Conservation (phyloP, 345 rosid species). For the Kandelia obovata region DNA sequence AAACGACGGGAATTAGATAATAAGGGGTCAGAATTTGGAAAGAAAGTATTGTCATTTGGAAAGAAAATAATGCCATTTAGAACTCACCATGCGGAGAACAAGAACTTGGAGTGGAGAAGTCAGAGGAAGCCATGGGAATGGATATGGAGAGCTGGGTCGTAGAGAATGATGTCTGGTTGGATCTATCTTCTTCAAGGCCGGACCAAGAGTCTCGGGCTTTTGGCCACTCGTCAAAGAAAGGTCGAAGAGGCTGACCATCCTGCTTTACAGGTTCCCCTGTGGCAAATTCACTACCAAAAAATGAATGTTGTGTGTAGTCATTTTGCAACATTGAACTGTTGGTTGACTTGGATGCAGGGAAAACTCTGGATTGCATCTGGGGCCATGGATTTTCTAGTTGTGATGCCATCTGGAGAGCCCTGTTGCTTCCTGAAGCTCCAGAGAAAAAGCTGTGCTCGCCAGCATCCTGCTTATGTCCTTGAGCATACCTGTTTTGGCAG, state of each 20-base stretch:
- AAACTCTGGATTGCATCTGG: conserved; percentile 38
- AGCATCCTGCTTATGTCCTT: conserved; percentile 39
- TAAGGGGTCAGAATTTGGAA: not conserved
- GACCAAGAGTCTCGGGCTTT: conserved; percentile 42
- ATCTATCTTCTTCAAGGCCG: conserved; percentile 37
- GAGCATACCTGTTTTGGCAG: conserved; percentile 38
- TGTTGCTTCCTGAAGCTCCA: conserved; percentile 41
- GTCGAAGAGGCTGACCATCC: conserved; percentile 48
- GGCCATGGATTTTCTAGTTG: conserved; percentile 41
- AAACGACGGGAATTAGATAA: conserved; percentile 8
- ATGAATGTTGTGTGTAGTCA: conserved; percentile 33
- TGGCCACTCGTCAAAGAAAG: conserved; percentile 59
- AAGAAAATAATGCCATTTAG: not conserved
- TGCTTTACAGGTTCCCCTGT: conserved; percentile 29
- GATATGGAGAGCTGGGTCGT: conserved; percentile 56
- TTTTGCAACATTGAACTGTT: conserved; percentile 31
- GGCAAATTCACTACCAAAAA: conserved; percentile 26
- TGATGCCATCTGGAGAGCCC: conserved; percentile 28
- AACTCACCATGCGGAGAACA: conserved; percentile 41
- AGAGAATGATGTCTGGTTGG: conserved; percentile 40
- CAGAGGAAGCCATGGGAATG: conserved; percentile 47
- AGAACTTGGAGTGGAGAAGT: conserved; percentile 37
- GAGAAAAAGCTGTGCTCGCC: conserved; percentile 44
- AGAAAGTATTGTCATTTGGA: not conserved
- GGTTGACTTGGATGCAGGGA: conserved; percentile 23